Evolutionary conservation across 768 basidiomycete genomes (phyloP), one percentile per base, ranked within the genome.

Genomic region (Pisolithus orientalis): DNA sequence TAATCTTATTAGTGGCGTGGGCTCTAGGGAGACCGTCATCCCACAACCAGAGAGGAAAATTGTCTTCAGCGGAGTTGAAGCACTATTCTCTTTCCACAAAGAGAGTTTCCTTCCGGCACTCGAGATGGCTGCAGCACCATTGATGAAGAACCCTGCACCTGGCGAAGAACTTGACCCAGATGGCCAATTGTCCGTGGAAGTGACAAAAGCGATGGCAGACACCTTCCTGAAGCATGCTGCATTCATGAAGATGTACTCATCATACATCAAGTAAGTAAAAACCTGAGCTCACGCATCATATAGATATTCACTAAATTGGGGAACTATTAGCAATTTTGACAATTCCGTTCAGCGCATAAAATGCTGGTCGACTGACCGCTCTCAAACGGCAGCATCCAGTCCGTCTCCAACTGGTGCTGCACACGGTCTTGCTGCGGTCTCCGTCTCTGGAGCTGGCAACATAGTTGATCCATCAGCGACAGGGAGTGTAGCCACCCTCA

Each of bases 161-260:
- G 62, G 78, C 13, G 66, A 72, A 38, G 76, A 78, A 40, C 71
- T 75, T 16, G 90, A 93, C 61, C 70, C 74, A 4, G 85, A 90
- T 54, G 92, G 90, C 0, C 79, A 82, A 52, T 62, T 89, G 37
- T 91, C 93, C 0, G 67, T 84, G 49, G 74, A 73, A 43, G 89
- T 90, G 13, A 91, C 90, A 0, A 87, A 80, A 53, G 78, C 81
- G 13, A 86, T 99, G 37, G 94, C 90, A 6, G 79, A 85, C 52
- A 93, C 90, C 44, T 99, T 98, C 69, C 73, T 91, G 50, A 89
- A 87, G 49, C 94, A 99, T 68, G 90, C 93, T 29, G 93, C 95
- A 4, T 97, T 97, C 75, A 92, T 99, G 90, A 90, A 78, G 73
- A 97, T 98, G 88, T 99, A 99, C 67, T 94, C 93, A 31, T 89